These are phyloP conservation scores for Phytopythium boreale DNA, from an alignment of 352 stramenopile genomes.

Conservation along the genomic window DNA sequence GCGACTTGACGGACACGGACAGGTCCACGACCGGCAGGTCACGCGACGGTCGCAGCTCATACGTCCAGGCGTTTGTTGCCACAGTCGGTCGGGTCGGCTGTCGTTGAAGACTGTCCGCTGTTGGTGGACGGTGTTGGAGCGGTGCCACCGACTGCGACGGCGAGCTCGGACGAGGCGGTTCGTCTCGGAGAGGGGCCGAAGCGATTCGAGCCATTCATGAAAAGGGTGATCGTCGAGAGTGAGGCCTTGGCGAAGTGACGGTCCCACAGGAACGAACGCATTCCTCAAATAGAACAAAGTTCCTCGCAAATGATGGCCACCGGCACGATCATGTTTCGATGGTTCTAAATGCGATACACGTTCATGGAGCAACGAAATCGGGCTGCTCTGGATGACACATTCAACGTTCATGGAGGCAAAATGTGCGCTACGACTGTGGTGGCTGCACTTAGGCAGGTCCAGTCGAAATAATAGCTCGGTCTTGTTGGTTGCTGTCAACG, in stretches of 20 bases:
- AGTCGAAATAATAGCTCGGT: neutral
- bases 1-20: constrained; percentile 18
- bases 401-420: no score
- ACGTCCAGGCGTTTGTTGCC: neutral
- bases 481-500: neutral
- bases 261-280: no score
- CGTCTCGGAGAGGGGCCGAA: neutral
- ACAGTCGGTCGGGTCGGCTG: neutral
- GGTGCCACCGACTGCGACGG: neutral
- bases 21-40: constrained; percentile 13
- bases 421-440: no score
- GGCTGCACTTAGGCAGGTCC: neutral
- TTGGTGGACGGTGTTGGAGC: neutral
- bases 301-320: neutral
- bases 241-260: no score
- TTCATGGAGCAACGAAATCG: no score
- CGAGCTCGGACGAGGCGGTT: neutral
- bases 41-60: constrained; percentile 5
- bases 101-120: neutral
- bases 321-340: neutral
- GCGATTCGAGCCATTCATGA: neutral
- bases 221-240: no score
- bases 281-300: neutral
- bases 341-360: no score
- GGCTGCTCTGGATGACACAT: no score